These are phyloP conservation scores for Fistulifera pelliculosa DNA, from an alignment of 108 stramenopile species.

Conservation along the genomic window DNA sequence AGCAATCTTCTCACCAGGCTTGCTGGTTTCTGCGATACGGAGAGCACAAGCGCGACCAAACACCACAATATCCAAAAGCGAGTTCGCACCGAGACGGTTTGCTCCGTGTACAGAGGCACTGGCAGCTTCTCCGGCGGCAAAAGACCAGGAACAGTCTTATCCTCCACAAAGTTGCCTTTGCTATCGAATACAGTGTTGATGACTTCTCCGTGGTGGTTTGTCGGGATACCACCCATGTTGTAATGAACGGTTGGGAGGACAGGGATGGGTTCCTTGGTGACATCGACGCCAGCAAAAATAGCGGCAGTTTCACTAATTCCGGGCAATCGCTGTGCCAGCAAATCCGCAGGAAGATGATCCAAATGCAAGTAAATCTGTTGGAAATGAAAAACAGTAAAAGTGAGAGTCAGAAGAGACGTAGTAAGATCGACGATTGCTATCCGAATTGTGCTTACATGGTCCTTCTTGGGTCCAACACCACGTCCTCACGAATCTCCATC, in stretches of 20 bases:
- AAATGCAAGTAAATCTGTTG: constrained; percentile 90
- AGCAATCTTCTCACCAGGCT: constrained; percentile 83
- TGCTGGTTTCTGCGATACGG: constrained; percentile 91
- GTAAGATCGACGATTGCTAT: neutral
- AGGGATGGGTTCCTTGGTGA: constrained; percentile 99
- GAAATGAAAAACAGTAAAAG: constrained; percentile 11
- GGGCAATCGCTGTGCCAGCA: constrained; percentile 93
- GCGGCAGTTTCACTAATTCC: constrained; percentile 97
- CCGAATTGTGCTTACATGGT: constrained; percentile 52
- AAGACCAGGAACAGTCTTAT: constrained; percentile 94
- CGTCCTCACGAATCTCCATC: constrained; percentile 99
- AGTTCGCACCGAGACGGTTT: constrained; percentile 98
- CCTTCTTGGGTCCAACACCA: constrained; percentile 95
- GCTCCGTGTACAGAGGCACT: constrained; percentile 99
- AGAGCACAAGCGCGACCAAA: constrained; percentile 97
- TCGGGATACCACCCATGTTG: constrained; percentile 96
- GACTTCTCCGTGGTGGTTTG: constrained; percentile 95
- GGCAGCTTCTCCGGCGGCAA: constrained; percentile 97
- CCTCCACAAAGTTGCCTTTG: constrained; percentile 35
- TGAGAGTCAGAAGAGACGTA: neutral
- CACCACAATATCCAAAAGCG: constrained; percentile 97
- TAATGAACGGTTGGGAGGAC: constrained; percentile 93
- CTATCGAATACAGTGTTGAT: constrained; percentile 77
- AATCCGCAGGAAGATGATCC: constrained; percentile 96
- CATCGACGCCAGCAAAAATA: constrained; percentile 99